phyloP scores from a whole-genome alignment of 2,329 filamentous ascomycete genomes.

The Ophiobolus disseminans region DNA sequence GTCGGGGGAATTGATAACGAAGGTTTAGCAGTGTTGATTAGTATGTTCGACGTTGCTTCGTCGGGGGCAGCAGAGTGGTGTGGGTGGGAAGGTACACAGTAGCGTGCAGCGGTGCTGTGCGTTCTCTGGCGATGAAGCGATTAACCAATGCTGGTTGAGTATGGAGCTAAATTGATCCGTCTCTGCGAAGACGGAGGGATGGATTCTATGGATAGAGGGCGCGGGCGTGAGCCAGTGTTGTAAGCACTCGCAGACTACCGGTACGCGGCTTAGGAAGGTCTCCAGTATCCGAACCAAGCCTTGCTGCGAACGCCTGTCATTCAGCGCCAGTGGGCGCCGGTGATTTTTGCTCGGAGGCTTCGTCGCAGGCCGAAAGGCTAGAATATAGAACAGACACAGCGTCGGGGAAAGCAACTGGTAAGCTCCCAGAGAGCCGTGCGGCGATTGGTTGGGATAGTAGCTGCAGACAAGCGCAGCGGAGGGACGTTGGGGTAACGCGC shows the following conservation, averaged over 20 bases:
- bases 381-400: slow-evolving; percentile 37
- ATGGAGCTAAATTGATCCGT: no score
- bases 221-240: no score
- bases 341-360: slow-evolving; percentile 22
- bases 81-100: background rate
- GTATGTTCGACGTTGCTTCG: background rate
- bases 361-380: slow-evolving; percentile 27
- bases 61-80: background rate
- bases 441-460: slow-evolving; percentile 37
- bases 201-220: no score
- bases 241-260: no score
- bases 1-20: no score
- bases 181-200: no score
- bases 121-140: no score
- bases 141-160: slow-evolving; percentile 14
- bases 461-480: slow-evolving; percentile 17
- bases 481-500: slow-evolving; percentile 18
- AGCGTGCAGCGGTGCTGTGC: no score
- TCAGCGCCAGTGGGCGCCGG: slow-evolving; percentile 27
- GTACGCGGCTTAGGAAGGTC: no score
- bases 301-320: slow-evolving; percentile 18
- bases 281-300: no score
- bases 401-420: slow-evolving; percentile 36
- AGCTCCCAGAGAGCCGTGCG: slow-evolving; percentile 16
- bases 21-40: no score